Conservation (phyloP, 139 green algal genomes). For the Tetradesmus obliquus region DNA sequence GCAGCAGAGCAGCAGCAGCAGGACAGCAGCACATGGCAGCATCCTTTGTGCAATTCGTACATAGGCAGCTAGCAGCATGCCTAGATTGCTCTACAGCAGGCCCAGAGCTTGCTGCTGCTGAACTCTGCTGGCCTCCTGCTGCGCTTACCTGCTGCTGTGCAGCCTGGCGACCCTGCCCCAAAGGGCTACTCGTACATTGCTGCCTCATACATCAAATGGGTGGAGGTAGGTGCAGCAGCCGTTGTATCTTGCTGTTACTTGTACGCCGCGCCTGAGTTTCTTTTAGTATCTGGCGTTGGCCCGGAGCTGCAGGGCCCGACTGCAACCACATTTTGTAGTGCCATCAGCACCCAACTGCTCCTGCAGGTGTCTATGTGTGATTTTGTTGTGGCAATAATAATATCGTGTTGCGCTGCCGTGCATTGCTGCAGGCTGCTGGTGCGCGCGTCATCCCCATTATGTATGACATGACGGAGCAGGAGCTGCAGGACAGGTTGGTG, state of each 20-base stretch:
- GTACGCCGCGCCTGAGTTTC: too few species aligned
- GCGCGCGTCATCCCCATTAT: constrained; percentile 81
- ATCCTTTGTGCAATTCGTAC: not conserved
- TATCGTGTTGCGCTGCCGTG: not conserved
- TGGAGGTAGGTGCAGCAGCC: constrained; percentile 61
- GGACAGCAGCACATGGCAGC: not conserved
- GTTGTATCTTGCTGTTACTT: not conserved
- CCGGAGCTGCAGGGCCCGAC: not conserved
- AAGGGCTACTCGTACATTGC: constrained; percentile 84
- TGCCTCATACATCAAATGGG: constrained; percentile 84
- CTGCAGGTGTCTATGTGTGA: not conserved
- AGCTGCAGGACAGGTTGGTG: constrained; percentile 60
- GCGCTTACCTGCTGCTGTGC: constrained; percentile 16
- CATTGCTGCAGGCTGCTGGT: constrained; percentile 68
- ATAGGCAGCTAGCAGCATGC: not conserved
- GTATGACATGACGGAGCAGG: constrained; percentile 72
- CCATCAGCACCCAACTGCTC: not conserved
- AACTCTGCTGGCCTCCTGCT: not conserved
- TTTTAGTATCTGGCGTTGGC: not conserved
- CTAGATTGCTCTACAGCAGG: not conserved
- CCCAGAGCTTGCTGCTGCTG: not conserved
- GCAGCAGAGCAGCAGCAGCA: not conserved
- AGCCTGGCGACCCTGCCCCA: constrained; percentile 72
- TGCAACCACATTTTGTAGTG: not conserved
- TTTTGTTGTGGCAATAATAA: not conserved